Conservation (phyloP, 768 basidiomycete genomes). For the Pleurotus djamor region DNA sequence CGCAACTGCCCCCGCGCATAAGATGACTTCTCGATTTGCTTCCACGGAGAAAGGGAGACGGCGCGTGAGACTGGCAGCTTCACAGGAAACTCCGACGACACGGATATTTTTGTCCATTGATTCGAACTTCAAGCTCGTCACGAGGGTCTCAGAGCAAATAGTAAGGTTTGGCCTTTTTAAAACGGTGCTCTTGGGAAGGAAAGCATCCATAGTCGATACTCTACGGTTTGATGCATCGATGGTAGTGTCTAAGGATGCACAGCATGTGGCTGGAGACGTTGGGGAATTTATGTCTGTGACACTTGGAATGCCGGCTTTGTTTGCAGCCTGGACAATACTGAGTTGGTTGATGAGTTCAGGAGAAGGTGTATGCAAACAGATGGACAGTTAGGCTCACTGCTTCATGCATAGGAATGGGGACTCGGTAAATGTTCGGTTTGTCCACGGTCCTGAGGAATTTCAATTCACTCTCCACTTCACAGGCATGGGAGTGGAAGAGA, state of each 20-base stretch:
- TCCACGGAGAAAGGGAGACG: neutral
- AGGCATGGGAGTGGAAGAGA: no score
- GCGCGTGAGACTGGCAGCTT: slow-evolving; percentile 30
- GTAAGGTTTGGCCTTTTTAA: slow-evolving; percentile 64
- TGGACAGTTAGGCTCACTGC: neutral
- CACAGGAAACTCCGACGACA: slow-evolving; percentile 50
- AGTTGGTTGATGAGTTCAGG: no score
- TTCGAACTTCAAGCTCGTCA: slow-evolving; percentile 59
- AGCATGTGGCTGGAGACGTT: neutral
- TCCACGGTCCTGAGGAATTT: neutral
- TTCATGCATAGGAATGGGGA: neutral
- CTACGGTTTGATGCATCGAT: neutral
- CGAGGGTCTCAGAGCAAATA: slow-evolving; percentile 53
- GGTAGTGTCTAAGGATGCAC: neutral
- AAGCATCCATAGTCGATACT: neutral
- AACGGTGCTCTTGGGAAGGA: slow-evolving; percentile 53
- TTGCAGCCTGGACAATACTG: neutral
- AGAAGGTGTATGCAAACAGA: neutral
- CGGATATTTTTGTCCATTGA: slow-evolving; percentile 32
- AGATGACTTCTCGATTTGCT: slow-evolving; percentile 49
- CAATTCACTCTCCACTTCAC: no score
- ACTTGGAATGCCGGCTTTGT: neutral
- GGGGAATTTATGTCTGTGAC: neutral
- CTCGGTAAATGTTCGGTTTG: neutral
- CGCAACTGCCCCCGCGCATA: slow-evolving; percentile 61